phyloP scores from a whole-genome alignment of 129 eudicot species.

The Chrysanthemum seticuspe region DNA sequence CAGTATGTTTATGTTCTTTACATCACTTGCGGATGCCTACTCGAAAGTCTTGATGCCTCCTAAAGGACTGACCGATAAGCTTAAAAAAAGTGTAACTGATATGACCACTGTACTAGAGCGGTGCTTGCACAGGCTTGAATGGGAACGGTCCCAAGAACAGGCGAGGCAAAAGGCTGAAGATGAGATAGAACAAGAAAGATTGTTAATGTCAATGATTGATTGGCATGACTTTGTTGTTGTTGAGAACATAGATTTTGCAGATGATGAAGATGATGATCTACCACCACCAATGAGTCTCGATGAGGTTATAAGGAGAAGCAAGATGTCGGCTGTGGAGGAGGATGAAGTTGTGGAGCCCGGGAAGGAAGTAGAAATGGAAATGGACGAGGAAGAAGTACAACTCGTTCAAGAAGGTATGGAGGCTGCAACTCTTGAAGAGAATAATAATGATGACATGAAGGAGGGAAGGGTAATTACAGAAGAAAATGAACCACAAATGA shows the following conservation, averaged over 20 bases:
- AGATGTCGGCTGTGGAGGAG: conserved; percentile 56
- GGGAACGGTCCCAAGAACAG: conserved; percentile 7
- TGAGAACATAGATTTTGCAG: conserved; percentile 85
- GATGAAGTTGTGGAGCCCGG: conserved; percentile 76
- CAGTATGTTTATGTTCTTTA: conserved; percentile 89
- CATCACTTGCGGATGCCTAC: conserved; percentile 90
- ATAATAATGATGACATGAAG: conserved; percentile 37
- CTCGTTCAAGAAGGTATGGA: conserved; percentile 87
- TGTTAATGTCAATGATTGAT: conserved; percentile 89
- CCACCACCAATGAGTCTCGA: conserved; percentile 93
- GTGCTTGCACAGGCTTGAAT: conserved; percentile 26
- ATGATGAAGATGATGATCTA: conserved; percentile 85
- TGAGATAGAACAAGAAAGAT: conserved; percentile 81
- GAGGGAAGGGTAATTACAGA: conserved; percentile 37
- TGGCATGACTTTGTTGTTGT: conserved; percentile 98
- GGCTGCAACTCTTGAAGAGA: conserved; percentile 81
- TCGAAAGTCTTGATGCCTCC: conserved; percentile 94
- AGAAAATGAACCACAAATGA: conserved; percentile 78
- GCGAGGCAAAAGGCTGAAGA: conserved; percentile 88
- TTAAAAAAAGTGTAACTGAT: conserved; percentile 61
- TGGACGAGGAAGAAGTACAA: conserved; percentile 94
- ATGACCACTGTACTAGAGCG: conserved; percentile 85
- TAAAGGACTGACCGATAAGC: conserved; percentile 70
- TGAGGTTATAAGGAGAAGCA: conserved; percentile 89
- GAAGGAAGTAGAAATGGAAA: conserved; percentile 92